Percentiles rank a stretch among this genome's conserved stretches.
Conservation (phyloP, 768 basidiomycete genomes). For the Suillus clintonianus region DNA sequence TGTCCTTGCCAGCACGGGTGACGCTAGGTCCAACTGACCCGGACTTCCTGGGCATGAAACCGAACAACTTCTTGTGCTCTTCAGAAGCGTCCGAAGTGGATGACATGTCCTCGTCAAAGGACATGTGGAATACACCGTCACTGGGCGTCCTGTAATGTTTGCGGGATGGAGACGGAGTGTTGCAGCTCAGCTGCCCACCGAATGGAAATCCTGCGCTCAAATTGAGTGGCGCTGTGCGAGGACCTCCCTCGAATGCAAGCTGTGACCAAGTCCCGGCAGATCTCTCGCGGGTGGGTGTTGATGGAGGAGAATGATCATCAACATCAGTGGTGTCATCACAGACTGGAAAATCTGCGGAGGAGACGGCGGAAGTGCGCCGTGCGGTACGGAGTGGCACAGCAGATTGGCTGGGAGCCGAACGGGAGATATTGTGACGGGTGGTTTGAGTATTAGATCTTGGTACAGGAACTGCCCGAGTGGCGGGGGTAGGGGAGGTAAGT, state of each 20-base stretch:
- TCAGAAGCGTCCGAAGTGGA: conserved; percentile 44
- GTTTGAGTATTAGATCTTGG: conserved; percentile 32
- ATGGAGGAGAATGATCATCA: conserved; percentile 44
- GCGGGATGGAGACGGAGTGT: conserved; percentile 42
- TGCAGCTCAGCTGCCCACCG: conserved; percentile 19
- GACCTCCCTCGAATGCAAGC: conserved; percentile 40
- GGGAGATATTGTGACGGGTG: conserved; percentile 38
- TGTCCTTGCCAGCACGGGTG: conserved; percentile 30
- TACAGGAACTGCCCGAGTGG: conserved; percentile 50
- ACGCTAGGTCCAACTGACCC: conserved; percentile 29
- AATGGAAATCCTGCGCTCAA: conserved; percentile 44
- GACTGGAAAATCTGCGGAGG: conserved; percentile 54
- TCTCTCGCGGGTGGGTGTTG: conserved; percentile 56
- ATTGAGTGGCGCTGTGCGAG: conserved; percentile 54
- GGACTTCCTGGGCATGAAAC: conserved; percentile 31
- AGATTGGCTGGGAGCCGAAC: conserved; percentile 53
- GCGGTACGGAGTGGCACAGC: conserved; percentile 32
- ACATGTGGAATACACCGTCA: conserved; percentile 76
- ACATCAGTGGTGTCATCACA: conserved; percentile 72
- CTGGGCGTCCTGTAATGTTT: conserved; percentile 64
- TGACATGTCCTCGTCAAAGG: conserved; percentile 64
- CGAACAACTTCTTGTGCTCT: conserved; percentile 36
- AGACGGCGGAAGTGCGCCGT: conserved; percentile 35
- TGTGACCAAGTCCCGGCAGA: conserved; percentile 34
- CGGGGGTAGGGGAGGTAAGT: conserved; percentile 38